A percentile compares a stretch with the other conserved stretches of the same genome.
Conservation (phyloP, 257 asterid species). For the Nyctanthes arbortristis region DNA sequence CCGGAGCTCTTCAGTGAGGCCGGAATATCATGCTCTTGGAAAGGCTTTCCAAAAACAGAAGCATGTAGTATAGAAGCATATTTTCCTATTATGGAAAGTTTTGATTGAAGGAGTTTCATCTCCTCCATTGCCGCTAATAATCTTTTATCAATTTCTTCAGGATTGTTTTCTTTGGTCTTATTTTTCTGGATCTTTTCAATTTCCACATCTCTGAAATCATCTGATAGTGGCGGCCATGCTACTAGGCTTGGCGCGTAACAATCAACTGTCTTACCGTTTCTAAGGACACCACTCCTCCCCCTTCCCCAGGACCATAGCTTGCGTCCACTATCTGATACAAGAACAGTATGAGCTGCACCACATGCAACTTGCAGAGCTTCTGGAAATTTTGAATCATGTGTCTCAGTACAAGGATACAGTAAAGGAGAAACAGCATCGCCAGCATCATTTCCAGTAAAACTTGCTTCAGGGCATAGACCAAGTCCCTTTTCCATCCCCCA, state of each 20-base stretch:
- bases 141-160: constrained; percentile 39
- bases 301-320: constrained; percentile 96
- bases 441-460: constrained; percentile 60
- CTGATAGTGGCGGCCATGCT: constrained; percentile 62
- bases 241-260: constrained; percentile 53
- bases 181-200: constrained; percentile 14
- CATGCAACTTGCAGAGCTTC: constrained; percentile 71
- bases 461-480: constrained; percentile 84
- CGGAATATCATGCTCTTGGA: constrained; percentile 67
- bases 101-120: constrained; percentile 58
- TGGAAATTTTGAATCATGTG: constrained; percentile 40
- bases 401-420: constrained; percentile 40
- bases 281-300: constrained; percentile 90
- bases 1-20: constrained; percentile 41
- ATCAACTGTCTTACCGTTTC: constrained; percentile 57
- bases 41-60: constrained; percentile 72
- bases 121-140: constrained; percentile 61
- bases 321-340: constrained; percentile 63
- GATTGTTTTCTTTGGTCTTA: constrained; percentile 30
- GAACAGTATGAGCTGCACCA: constrained; percentile 96
- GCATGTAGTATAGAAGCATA: constrained; percentile 85
- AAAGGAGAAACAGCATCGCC: constrained; percentile 86
- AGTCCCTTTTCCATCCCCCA: constrained; percentile 99
- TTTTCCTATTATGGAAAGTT: constrained; percentile 53
- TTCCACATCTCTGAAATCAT: constrained; percentile 39